phyloP scores from a whole-genome alignment of 1,139 yeast species.

The Torulaspora pretoriensis region DNA sequence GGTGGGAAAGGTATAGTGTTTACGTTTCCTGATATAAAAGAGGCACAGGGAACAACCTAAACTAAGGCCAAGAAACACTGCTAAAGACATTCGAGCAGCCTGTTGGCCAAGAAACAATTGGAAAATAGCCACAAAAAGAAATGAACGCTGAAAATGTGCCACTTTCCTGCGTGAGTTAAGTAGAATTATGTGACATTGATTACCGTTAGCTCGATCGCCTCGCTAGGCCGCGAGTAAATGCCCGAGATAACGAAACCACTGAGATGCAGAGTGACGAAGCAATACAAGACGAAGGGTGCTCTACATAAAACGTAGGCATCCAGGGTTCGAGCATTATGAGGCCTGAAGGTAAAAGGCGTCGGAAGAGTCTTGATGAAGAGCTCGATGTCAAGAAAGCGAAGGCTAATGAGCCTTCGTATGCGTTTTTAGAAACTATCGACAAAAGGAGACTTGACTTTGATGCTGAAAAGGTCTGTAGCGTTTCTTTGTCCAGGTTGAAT shows the following conservation, averaged over 20 bases:
- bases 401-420: slow-evolving; percentile 34
- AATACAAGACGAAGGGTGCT: background rate
- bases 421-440: slow-evolving; percentile 49
- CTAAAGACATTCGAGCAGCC: background rate
- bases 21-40: slow-evolving; percentile 6
- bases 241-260: background rate
- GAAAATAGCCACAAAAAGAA: too few relatives aligned
- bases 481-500: slow-evolving; percentile 55
- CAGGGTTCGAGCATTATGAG: background rate
- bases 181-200: slow-evolving; percentile 1
- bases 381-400: slow-evolving; percentile 2
- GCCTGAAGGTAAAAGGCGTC: background rate
- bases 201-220: background rate
- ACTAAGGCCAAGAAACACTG: background rate
- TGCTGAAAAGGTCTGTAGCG: slow-evolving; percentile 60
- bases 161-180: background rate
- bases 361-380: background rate
- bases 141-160: too few relatives aligned
- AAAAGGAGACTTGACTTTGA: slow-evolving; percentile 62
- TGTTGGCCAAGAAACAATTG: background rate
- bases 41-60: slow-evolving; percentile 7
- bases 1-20: slow-evolving; percentile 1
- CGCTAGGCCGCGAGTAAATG: background rate
- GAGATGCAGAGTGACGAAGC: too few relatives aligned
- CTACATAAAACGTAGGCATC: background rate